phyloP scores from a whole-genome alignment of 2,329 filamentous ascomycete genomes.

The Hypoxylon sp. region DNA sequence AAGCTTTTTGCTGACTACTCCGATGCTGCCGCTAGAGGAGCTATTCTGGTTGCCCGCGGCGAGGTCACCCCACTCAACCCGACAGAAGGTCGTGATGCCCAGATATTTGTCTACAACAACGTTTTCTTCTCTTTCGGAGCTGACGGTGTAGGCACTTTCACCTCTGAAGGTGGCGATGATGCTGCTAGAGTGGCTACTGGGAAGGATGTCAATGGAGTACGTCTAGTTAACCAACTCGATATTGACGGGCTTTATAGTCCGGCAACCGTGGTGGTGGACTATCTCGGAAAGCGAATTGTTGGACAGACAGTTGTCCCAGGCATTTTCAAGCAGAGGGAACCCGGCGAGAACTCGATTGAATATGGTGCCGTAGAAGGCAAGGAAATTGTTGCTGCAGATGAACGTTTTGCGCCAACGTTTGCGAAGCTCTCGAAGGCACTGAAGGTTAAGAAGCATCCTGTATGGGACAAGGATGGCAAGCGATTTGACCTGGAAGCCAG shows the following conservation, averaged over 20 bases:
- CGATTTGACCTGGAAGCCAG: slow-evolving; percentile 93
- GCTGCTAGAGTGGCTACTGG: slow-evolving; percentile 95
- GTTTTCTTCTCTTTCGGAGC: slow-evolving; percentile 99
- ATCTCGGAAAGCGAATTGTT: slow-evolving; percentile 95
- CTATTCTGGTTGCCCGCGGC: slow-evolving; percentile 90
- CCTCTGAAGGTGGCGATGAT: slow-evolving; percentile 95
- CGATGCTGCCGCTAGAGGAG: slow-evolving; percentile 92
- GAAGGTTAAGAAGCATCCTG: slow-evolving; percentile 92
- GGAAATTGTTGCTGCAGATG: slow-evolving; percentile 91
- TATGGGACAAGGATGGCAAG: slow-evolving; percentile 97
- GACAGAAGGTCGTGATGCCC: slow-evolving; percentile 90
- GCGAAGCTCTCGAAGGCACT: slow-evolving; percentile 91
- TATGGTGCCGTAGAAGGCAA: slow-evolving; percentile 98
- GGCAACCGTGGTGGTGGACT: slow-evolving; percentile 96
- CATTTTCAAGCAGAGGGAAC: slow-evolving; percentile 98
- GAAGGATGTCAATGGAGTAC: slow-evolving; percentile 95
- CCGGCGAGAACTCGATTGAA: slow-evolving; percentile 98
- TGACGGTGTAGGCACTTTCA: slow-evolving; percentile 97
- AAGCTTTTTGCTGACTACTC: slow-evolving; percentile 99
- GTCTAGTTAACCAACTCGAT: slow-evolving; percentile 96
- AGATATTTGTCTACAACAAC: slow-evolving; percentile 99
- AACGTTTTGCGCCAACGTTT: slow-evolving; percentile 87
- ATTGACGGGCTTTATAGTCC: slow-evolving; percentile 95
- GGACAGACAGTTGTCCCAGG: slow-evolving; percentile 98
- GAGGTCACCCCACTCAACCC: slow-evolving; percentile 96